Base-by-base conservation (phyloP, 1,284 basidiomycete genomes). In the Mycena sp. region DNA sequence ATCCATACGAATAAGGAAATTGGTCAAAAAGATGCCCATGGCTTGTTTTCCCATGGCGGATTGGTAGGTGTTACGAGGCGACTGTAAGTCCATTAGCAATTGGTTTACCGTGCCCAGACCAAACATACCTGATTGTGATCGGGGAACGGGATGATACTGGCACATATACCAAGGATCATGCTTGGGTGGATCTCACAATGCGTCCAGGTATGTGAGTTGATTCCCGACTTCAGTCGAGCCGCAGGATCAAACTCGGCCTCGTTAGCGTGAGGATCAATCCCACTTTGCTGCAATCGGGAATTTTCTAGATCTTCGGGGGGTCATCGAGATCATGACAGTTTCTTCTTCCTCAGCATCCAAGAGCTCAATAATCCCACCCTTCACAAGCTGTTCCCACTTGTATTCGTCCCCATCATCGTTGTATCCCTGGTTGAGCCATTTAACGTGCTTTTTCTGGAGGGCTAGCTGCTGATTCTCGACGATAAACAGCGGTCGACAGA, bases 31-130 rank as follows among this genome's bases (percentile, higher is more conserved):
- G 67, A 99, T 95, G 56, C 97, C 97, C 96, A 99, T 99, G 5
- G 97, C 97, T 87, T 99, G 97, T 81, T 99, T 99, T 74, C 97
- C 97, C 97, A 99, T 99, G 58, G 97, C 98, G 50, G 95, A 97
- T 80, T 98, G 96, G 73, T 99, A 99, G 4, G 97, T 99, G 75
- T 99, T 99, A 87, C 97, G 95, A 67, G 97, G 97, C 59, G 95
- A 98, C 92, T 99, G 71, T 6, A 59, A 38, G 55, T 72, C 64
- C 63, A 52, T 58, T 30, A 58, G 32, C 16, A 38, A 29, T 28
- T 28, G 4, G 21, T 17, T 17, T 14, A 30, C 16, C 29, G 21
- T 16, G 7, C 10, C 28, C 25, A 17, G 11, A 25, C 5, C 32
- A 35, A 49, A 78, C 88, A 67, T 73, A 94, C 94, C 84, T 96